Conservation (phyloP, 73 alveolate species). For the Uronychia setigera region DNA sequence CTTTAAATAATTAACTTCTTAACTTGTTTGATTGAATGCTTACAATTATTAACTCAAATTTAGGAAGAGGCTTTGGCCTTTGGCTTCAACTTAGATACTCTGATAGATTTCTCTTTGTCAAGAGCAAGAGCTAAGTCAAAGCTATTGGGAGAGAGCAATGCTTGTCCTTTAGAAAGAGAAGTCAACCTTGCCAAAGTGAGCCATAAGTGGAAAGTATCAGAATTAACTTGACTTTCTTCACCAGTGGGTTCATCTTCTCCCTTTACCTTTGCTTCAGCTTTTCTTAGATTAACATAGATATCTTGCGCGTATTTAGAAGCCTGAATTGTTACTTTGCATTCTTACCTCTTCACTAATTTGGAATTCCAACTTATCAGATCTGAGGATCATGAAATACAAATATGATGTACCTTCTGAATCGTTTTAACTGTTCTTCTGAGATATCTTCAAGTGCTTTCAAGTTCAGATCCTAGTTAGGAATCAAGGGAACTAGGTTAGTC, state of each 20-base stretch:
- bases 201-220: neutral
- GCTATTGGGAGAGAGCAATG: neutral
- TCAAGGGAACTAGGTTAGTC: constrained; percentile 16
- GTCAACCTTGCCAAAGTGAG: neutral
- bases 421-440: neutral
- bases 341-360: constrained; percentile 2
- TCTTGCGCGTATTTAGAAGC: neutral
- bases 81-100: neutral
- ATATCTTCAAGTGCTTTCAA: neutral
- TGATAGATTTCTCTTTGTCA: neutral
- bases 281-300: neutral
- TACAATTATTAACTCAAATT: too few relatives aligned
- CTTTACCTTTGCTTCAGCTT: neutral
- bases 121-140: neutral
- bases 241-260: neutral
- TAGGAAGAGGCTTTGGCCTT: too few relatives aligned
- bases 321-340: too few relatives aligned
- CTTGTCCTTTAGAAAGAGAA: constrained; percentile 4
- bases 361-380: neutral
- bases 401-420: neutral
- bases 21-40: too few relatives aligned
- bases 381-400: neutral
- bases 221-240: neutral
- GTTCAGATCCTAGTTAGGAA: neutral
- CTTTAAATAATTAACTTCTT: too few relatives aligned